phyloP scores from a whole-genome alignment of 164 flowering plant species.

The Echeveria elegans region DNA sequence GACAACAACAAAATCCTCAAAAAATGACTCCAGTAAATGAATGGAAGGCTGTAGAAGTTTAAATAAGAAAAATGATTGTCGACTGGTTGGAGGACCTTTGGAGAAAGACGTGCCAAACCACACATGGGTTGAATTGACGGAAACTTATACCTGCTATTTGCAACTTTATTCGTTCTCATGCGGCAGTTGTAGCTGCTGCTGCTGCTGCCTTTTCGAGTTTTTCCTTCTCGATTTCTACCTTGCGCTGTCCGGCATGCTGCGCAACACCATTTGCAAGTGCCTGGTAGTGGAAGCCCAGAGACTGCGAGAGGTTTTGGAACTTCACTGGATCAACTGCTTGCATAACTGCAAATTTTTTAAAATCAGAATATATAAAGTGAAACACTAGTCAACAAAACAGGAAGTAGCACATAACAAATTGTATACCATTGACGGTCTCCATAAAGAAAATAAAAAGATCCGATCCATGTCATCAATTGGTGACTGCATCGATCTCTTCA shows the following conservation, averaged over 20 bases:
- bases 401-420: neutral
- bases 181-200: constrained; percentile 38
- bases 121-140: neutral
- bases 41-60: no score
- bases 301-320: constrained; percentile 72
- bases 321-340: constrained; percentile 68
- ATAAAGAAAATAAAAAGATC: constrained; percentile 90
- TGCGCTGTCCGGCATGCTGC: constrained; percentile 86
- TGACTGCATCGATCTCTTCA: constrained; percentile 90
- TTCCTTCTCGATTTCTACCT: constrained; percentile 82
- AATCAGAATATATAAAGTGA: neutral
- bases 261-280: constrained; percentile 87
- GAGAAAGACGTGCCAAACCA: neutral
- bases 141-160: no score
- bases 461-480: constrained; percentile 95
- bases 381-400: neutral
- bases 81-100: neutral
- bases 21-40: no score
- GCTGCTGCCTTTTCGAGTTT: constrained; percentile 70
- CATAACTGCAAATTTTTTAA: constrained; percentile 46
- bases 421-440: constrained; percentile 69
- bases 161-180: constrained; percentile 16
- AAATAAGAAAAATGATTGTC: neutral
- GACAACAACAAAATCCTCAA: no score
- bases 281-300: constrained; percentile 79